A percentile compares a stretch with the other conserved stretches of the same genome.
Conservation (phyloP, 345 rosid species). For the Passiflora organensis region DNA sequence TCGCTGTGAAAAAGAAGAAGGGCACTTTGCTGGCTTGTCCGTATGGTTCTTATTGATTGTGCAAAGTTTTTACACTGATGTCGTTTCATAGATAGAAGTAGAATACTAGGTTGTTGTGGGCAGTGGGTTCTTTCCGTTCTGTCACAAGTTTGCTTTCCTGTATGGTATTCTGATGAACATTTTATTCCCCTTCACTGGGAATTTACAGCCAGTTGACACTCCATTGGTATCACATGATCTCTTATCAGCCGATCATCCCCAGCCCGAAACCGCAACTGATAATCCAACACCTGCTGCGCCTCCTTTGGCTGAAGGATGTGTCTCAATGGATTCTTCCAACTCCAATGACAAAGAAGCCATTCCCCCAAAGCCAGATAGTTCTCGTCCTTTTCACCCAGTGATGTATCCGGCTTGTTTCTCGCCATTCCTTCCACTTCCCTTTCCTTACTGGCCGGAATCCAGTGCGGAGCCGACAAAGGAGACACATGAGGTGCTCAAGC, state of each 20-base stretch:
- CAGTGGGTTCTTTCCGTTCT: too few relatives aligned
- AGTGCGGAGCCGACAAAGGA: slow-evolving; percentile 31
- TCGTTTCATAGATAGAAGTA: too few relatives aligned
- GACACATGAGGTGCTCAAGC: slow-evolving; percentile 29
- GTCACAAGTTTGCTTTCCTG: not conserved
- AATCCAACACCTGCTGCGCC: slow-evolving; percentile 42
- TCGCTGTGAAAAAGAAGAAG: too few relatives aligned
- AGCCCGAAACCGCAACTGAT: slow-evolving; percentile 41
- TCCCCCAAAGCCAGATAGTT: slow-evolving; percentile 39
- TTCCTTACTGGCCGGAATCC: slow-evolving; percentile 28
- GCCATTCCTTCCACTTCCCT: slow-evolving; percentile 33
- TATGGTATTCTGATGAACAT: slow-evolving; percentile 1
- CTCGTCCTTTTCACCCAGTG: slow-evolving; percentile 37
- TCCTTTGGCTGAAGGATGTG: slow-evolving; percentile 75
- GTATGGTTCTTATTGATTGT: too few relatives aligned
- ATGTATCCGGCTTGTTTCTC: slow-evolving; percentile 40
- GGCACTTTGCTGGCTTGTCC: too few relatives aligned
- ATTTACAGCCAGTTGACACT: slow-evolving; percentile 53
- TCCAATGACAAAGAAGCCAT: slow-evolving; percentile 59
- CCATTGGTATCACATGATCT: slow-evolving; percentile 59
- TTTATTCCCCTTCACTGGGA: not conserved
- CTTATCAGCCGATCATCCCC: slow-evolving; percentile 29
- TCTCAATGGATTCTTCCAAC: slow-evolving; percentile 93
- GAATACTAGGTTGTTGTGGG: too few relatives aligned
- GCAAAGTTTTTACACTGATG: too few relatives aligned